Conservation (phyloP, 129 eudicot genomes). For the Arctium minus region DNA sequence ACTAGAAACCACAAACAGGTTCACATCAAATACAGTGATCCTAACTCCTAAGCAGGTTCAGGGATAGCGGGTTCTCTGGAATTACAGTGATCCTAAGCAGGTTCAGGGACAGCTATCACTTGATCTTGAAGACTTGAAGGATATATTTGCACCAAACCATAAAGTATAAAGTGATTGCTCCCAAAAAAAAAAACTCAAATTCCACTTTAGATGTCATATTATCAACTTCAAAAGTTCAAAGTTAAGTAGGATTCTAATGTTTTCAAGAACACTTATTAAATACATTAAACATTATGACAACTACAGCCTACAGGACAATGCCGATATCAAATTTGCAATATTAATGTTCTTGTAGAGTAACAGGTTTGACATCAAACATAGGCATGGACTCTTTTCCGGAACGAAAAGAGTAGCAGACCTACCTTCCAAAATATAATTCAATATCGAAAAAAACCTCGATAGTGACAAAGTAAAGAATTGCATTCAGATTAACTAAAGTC, state of each 20-base stretch:
- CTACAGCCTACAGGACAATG: neutral
- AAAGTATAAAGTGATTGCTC: neutral
- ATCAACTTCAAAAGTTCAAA: neutral
- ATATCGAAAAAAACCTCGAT: neutral
- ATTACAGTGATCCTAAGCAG: neutral
- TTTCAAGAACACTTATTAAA: neutral
- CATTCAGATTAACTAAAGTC: neutral
- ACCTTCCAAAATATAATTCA: neutral
- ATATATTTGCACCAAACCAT: neutral
- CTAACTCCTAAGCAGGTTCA: neutral
- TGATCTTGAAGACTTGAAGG: neutral
- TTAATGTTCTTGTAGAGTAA: neutral
- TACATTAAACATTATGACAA: neutral
- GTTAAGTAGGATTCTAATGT: neutral
- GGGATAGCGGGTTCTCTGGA: neutral
- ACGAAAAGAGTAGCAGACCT: neutral
- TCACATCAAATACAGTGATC: neutral
- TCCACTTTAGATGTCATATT: neutral
- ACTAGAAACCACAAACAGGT: neutral
- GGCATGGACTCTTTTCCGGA: neutral
- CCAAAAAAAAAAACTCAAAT: neutral
- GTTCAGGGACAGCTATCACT: neutral
- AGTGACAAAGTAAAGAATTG: neutral
- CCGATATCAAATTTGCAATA: neutral
- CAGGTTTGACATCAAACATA: conserved; percentile 9